Conservation (phyloP, 768 basidiomycete species). For the Boletus fagicola region DNA sequence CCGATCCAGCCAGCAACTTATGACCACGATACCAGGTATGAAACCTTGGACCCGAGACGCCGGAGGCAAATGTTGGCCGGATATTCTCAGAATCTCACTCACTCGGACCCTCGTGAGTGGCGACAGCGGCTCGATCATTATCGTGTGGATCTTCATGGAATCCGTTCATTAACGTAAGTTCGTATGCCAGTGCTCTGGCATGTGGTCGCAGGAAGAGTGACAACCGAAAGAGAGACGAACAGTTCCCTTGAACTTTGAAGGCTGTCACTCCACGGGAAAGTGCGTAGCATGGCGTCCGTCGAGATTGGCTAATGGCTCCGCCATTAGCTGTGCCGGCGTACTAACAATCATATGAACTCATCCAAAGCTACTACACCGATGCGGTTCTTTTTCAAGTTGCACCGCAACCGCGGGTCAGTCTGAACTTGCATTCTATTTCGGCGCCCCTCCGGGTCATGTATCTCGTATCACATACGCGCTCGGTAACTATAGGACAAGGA, state of each 20-base stretch:
- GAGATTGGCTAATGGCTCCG: neutral
- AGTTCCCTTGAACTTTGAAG: too few relatives aligned
- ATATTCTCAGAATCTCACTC: neutral
- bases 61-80: neutral
- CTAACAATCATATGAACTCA: neutral
- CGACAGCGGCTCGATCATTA: neutral
- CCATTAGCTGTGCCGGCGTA: neutral
- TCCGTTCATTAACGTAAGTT: neutral
- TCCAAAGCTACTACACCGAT: neutral
- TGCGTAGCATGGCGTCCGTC: neutral
- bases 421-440: neutral
- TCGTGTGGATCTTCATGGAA: neutral
- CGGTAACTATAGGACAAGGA: neutral
- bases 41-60: too few relatives aligned
- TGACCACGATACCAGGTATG: neutral
- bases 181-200: too few relatives aligned
- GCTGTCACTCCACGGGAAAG: too few relatives aligned
- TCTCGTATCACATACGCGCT: neutral
- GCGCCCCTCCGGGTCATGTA: too few relatives aligned
- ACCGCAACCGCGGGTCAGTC: neutral
- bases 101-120: neutral
- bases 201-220: neutral
- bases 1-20: neutral
- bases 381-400: neutral
- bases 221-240: neutral